A percentile compares a stretch with the other conserved stretches of the same genome.
Conservation (phyloP, 2,329 filamentous ascomycete species). For the Raffaelea ambrosiae region DNA sequence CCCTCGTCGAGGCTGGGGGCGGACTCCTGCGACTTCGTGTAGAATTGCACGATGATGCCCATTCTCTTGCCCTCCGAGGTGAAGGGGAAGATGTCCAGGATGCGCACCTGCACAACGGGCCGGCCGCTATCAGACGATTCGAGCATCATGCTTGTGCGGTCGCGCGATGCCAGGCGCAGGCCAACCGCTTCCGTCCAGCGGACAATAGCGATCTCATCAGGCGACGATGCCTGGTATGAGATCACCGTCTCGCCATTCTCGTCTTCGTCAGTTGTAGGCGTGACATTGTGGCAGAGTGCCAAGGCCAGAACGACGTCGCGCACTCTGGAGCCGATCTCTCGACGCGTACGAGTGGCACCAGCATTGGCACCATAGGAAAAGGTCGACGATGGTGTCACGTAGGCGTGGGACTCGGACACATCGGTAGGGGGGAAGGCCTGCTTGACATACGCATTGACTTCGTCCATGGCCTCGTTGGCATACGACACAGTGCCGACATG, state of each 20-base stretch:
- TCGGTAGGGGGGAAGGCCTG: constrained; percentile 58
- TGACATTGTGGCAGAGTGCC: constrained; percentile 94
- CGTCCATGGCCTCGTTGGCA: constrained; percentile 97
- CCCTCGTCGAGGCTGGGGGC: constrained; percentile 44
- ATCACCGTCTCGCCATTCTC: constrained; percentile 68
- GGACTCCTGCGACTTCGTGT: constrained; percentile 45
- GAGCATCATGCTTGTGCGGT: constrained; percentile 77
- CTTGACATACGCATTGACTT: constrained; percentile 76
- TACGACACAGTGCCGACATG: constrained; percentile 98
- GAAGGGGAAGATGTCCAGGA: constrained; percentile 93
- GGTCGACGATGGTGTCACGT: constrained; percentile 66
- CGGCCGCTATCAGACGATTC: constrained; percentile 67
- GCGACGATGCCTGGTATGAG: constrained; percentile 92
- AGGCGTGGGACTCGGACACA: no score
- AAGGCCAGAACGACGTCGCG: constrained; percentile 88
- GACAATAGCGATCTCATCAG: constrained; percentile 96
- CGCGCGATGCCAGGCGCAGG: constrained; percentile 72
- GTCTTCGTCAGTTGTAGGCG: constrained; percentile 71
- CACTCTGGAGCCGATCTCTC: constrained; percentile 90
- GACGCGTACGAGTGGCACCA: constrained; percentile 69
- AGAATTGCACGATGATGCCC: constrained; percentile 91
- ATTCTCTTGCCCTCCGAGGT: constrained; percentile 97
- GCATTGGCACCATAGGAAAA: constrained; percentile 43
- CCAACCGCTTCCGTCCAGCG: constrained; percentile 92
- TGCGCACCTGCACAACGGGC: constrained; percentile 72